Conservation (phyloP, 78 protist genomes). For the Dictyostelium intermedium region DNA sequence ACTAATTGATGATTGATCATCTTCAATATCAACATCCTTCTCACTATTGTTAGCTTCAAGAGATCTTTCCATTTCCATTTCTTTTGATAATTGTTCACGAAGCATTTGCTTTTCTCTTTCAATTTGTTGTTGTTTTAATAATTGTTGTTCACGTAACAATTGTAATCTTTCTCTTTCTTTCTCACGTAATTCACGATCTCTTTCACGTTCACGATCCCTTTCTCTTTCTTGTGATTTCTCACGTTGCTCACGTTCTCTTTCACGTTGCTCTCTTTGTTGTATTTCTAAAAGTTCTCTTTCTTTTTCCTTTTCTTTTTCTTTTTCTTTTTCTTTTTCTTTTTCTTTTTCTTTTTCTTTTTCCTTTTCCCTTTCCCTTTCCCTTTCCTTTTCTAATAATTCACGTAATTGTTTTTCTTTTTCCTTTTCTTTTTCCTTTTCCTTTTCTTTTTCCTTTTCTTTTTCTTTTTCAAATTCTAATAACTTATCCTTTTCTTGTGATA, state of each 20-base stretch:
- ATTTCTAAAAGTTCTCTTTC: neutral
- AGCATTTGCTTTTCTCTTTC: neutral
- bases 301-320: neutral
- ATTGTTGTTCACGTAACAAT: neutral
- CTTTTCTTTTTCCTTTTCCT: neutral
- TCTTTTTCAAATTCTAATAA: neutral
- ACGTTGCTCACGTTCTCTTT: neutral
- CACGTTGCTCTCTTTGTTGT: neutral
- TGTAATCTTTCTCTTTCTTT: neutral
- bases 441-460: neutral
- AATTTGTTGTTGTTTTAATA: neutral
- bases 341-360: neutral
- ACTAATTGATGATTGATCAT: neutral
- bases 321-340: neutral
- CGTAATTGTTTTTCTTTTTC: neutral
- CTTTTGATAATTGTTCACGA: neutral
- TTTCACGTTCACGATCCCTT: neutral
- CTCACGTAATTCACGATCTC: neutral
- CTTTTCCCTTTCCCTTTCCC: neutral
- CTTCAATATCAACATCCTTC: neutral
- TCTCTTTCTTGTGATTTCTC: neutral
- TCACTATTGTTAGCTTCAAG: neutral
- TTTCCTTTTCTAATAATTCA: too few species aligned
- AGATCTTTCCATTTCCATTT: neutral
- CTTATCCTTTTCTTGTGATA: neutral